These are phyloP conservation scores for Tulasnella sp. DNA, from an alignment of 768 basidiomycete species.

Conservation along the genomic window DNA sequence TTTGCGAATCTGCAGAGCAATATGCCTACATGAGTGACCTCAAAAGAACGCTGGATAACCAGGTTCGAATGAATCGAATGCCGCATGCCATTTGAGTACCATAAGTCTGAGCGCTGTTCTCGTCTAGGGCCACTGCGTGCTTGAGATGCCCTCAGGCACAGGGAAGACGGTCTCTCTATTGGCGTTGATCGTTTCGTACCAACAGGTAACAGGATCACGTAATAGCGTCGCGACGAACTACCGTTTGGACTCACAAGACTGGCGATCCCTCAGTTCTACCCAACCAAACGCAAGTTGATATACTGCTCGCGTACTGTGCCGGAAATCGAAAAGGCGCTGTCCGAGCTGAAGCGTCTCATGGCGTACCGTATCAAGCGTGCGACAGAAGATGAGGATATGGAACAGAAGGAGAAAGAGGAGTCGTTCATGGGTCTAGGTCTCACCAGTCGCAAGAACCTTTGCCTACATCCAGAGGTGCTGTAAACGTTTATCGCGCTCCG, in stretches of 20 bases:
- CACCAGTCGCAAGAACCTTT: slow-evolving; percentile 92
- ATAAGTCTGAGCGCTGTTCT: not conserved
- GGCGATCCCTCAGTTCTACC: slow-evolving; percentile 58
- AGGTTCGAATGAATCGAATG: slow-evolving; percentile 39
- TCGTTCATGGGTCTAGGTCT: slow-evolving; percentile 82
- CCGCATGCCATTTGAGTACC: not conserved
- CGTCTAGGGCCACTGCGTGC: slow-evolving; percentile 88
- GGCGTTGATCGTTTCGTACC: slow-evolving; percentile 93
- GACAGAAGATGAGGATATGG: slow-evolving; percentile 43
- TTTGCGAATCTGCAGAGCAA: slow-evolving; percentile 53
- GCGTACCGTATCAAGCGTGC: slow-evolving; percentile 66
- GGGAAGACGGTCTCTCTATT: slow-evolving; percentile 96
- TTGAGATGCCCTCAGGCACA: slow-evolving; percentile 99
- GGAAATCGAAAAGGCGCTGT: slow-evolving; percentile 95
- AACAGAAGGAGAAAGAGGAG: slow-evolving; percentile 64
- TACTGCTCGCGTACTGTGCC: slow-evolving; percentile 99
- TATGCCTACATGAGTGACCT: slow-evolving; percentile 99
- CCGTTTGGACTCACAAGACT: not conserved
- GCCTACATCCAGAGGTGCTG: slow-evolving; percentile 82
- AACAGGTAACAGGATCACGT: slow-evolving; percentile 51
- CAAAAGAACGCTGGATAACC: slow-evolving; percentile 90
- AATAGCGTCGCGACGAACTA: not conserved
- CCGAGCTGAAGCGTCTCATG: slow-evolving; percentile 90
- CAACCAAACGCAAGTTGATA: slow-evolving; percentile 84
- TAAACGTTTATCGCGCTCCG: not conserved